Evolutionary conservation across 208 protist species (phyloP).

Genomic region (Trichomonas gallinae): DNA sequence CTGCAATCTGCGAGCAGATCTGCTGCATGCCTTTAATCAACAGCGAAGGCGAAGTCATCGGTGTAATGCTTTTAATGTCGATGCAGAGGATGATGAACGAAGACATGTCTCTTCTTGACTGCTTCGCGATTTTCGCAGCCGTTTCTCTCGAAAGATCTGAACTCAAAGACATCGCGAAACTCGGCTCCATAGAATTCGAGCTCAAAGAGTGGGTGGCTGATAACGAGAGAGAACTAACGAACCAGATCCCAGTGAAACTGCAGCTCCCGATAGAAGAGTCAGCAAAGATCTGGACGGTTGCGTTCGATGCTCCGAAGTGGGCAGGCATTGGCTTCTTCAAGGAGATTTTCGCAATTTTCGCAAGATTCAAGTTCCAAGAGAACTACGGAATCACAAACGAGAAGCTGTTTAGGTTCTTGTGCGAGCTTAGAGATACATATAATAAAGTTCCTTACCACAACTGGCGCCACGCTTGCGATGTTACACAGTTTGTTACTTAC

Average conservation of each 20-base stretch:
- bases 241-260: neutral
- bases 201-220: neutral
- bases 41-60: neutral
- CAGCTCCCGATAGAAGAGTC: neutral
- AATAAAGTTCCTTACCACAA: slow-evolving; percentile 55
- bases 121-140: neutral
- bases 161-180: neutral
- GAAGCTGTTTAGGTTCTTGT: slow-evolving; percentile 12
- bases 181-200: neutral
- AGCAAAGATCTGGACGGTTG: neutral
- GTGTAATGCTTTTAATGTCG: neutral
- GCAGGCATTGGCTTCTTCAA: neutral
- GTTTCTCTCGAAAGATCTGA: neutral
- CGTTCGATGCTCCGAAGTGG: neutral
- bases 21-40: neutral
- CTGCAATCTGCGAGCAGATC: neutral
- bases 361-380: slow-evolving; percentile 15
- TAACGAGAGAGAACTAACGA: neutral
- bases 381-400: slow-evolving; percentile 12
- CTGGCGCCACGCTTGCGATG: slow-evolving; percentile 52
- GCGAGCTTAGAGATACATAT: slow-evolving; percentile 19
- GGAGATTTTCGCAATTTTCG: slow-evolving; percentile 9
- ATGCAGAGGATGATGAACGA: neutral
- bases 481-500: slow-evolving; percentile 47
- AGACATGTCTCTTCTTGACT: neutral